Conservation (phyloP, 352 stramenopile species). For the Aphanomyces invadans region DNA sequence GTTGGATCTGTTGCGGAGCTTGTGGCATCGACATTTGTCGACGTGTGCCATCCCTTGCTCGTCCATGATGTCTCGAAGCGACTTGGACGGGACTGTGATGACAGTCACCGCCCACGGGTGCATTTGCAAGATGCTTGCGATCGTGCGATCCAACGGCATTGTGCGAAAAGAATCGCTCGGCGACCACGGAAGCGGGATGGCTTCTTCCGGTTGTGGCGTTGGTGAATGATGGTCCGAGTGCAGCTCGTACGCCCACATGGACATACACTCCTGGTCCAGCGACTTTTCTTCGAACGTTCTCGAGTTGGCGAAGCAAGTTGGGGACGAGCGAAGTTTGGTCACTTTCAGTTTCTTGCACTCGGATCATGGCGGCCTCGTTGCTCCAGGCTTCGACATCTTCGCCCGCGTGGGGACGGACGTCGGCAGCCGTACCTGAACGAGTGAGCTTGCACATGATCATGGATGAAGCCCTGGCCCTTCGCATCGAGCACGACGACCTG, state of each 20-base stretch:
- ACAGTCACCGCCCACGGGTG: not conserved
- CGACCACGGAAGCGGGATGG: not conserved
- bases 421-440: not conserved
- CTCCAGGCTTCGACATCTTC: not conserved
- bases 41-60: not conserved
- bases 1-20: not conserved
- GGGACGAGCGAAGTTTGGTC: not conserved
- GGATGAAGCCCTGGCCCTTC: conserved; percentile 8
- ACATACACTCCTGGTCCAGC: not conserved
- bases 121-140: not conserved
- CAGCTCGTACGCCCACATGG: not conserved
- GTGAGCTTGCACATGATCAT: not conserved
- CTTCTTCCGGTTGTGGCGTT: no score
- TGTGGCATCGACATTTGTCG: no score
- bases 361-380: not conserved
- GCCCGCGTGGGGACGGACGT: not conserved
- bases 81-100: no score
- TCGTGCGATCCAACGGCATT: not conserved
- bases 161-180: not conserved
- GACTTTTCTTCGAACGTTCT: not conserved
- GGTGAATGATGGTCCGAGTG: not conserved
- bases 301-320: not conserved
- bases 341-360: not conserved
- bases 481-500: not conserved
- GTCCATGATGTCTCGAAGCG: not conserved